phyloP scores from a whole-genome alignment of 768 basidiomycete genomes.

The Neoboletus subvelutipes region DNA sequence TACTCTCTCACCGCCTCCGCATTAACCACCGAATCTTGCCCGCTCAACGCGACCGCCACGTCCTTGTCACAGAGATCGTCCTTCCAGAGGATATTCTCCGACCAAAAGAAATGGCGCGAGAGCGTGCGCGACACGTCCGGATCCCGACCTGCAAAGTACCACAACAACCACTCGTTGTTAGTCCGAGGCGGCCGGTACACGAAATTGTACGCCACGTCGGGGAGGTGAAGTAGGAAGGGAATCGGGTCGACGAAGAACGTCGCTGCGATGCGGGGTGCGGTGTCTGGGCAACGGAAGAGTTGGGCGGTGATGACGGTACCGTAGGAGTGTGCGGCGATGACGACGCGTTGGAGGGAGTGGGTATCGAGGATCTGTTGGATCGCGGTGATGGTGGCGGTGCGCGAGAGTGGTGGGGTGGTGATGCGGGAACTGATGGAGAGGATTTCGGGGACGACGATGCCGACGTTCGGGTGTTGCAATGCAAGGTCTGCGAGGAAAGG shows the following conservation, averaged over 20 bases:
- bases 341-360: constrained; percentile 39
- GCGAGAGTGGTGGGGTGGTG: constrained; percentile 48
- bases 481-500: constrained; percentile 50
- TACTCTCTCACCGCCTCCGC: constrained; percentile 39
- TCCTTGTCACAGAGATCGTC: constrained; percentile 45
- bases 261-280: constrained; percentile 39
- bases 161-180: constrained; percentile 64
- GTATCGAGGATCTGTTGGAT: constrained; percentile 46
- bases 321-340: constrained; percentile 59
- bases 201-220: constrained; percentile 64
- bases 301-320: constrained; percentile 59
- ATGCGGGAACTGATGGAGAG: constrained; percentile 63
- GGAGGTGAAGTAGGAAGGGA: constrained; percentile 60
- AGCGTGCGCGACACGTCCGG: constrained; percentile 60
- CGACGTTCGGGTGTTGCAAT: constrained; percentile 46
- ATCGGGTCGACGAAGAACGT: constrained; percentile 63
- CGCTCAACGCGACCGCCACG: constrained; percentile 39
- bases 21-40: constrained; percentile 44
- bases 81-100: constrained; percentile 58
- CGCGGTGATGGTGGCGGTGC: constrained; percentile 40
- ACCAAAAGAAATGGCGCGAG: constrained; percentile 64
- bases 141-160: constrained; percentile 67
- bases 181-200: constrained; percentile 54
- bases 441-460: constrained; percentile 59
- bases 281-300: constrained; percentile 42